phyloP scores from a whole-genome alignment of 2,329 filamentous ascomycete species.

The Pyricularia grisea region DNA sequence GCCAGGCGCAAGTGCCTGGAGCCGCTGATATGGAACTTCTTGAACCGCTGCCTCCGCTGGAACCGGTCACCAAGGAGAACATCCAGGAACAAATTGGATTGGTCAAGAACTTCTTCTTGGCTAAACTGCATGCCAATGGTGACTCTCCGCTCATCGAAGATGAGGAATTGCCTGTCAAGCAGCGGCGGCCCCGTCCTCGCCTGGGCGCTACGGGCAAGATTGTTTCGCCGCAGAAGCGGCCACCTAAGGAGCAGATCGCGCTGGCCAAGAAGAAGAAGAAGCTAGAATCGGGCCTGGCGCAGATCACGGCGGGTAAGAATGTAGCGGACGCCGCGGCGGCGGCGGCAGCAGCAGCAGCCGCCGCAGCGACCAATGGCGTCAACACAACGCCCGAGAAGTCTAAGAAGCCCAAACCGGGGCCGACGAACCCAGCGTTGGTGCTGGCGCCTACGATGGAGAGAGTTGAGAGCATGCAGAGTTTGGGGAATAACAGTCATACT shows the following conservation, averaged over 20 bases:
- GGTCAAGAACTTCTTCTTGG: conserved; percentile 83
- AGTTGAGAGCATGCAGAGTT: conserved; percentile 46
- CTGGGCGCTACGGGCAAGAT: conserved; percentile 73
- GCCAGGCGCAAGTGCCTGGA: conserved; percentile 57
- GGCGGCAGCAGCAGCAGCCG: conserved; percentile 16
- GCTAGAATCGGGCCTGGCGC: conserved; percentile 42
- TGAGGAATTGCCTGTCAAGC: conserved; percentile 88
- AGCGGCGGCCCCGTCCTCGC: conserved; percentile 63
- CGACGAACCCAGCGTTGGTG: conserved; percentile 21
- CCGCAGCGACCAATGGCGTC: conserved; percentile 8
- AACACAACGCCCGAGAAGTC: conserved; percentile 26
- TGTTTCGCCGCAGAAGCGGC: conserved; percentile 72
- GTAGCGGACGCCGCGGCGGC: conserved; percentile 13
- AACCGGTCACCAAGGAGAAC: conserved; percentile 70
- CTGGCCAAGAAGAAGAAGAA: conserved; percentile 86
- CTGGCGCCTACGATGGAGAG: conserved; percentile 45
- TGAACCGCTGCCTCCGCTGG: conserved; percentile 57
- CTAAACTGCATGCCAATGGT: conserved; percentile 75
- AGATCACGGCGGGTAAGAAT: conserved; percentile 36
- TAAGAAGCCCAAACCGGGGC: conserved; percentile 39
- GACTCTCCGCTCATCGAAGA: conserved; percentile 84
- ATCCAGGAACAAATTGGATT: conserved; percentile 76
- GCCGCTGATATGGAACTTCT: conserved; percentile 53
- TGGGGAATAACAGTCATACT: conserved; percentile 51
- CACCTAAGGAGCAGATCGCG: conserved; percentile 72